Evolutionary conservation across 2,329 filamentous ascomycete species (phyloP).

Genomic region (Microcyclosporella mali): DNA sequence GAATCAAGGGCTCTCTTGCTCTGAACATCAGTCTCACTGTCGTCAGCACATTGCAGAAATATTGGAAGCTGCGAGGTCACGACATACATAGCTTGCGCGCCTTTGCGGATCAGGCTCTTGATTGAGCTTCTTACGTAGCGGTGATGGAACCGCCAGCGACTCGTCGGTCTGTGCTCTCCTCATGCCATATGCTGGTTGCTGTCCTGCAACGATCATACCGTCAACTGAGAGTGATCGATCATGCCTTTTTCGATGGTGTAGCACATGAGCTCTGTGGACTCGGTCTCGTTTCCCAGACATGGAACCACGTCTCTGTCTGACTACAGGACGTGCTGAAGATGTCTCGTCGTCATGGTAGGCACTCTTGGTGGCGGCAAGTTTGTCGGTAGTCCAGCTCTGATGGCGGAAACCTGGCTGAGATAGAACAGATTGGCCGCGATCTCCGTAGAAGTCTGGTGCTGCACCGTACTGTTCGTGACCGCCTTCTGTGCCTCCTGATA

Average conservation of each 20-base stretch:
- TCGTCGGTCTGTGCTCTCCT: background rate
- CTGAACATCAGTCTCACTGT: constrained; percentile 1
- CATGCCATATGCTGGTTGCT: background rate
- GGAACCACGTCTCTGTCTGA: background rate
- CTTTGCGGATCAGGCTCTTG: background rate
- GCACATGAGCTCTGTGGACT: constrained; percentile 11
- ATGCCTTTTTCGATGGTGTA: background rate
- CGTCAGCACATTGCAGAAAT: constrained; percentile 7
- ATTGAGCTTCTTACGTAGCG: background rate
- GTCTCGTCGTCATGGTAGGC: too few relatives aligned
- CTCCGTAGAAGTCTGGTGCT: constrained; percentile 54
- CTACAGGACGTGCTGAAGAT: background rate
- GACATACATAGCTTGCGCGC: background rate
- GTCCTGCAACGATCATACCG: background rate
- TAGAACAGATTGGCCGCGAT: constrained; percentile 54
- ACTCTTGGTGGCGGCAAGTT: too few relatives aligned
- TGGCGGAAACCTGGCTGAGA: constrained; percentile 55
- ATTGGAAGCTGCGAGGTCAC: background rate
- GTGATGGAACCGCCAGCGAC: background rate
- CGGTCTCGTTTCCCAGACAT: constrained; percentile 8
- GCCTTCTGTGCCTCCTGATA: background rate
- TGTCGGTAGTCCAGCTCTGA: too few relatives aligned
- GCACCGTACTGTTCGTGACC: constrained; percentile 40
- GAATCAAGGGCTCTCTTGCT: background rate
- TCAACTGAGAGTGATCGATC: background rate